Evolutionary conservation across 1,284 basidiomycete genomes (phyloP).

Genomic region (Tilletia indica): DNA sequence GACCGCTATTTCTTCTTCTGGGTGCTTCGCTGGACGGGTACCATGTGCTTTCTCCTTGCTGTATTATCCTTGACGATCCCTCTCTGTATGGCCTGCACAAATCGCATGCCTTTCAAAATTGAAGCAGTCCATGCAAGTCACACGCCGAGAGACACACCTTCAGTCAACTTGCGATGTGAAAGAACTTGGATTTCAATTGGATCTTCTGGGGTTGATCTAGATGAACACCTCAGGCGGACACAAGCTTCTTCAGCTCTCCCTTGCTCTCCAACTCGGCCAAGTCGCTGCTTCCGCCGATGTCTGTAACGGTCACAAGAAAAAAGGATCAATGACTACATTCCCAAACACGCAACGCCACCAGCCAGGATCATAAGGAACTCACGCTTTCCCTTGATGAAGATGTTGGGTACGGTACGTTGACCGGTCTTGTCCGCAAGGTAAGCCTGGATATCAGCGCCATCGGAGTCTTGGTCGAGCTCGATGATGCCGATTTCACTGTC

Average conservation of each 20-base stretch:
- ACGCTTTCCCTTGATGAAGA: constrained; percentile 57
- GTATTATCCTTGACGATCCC: no score
- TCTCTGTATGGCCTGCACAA: no score
- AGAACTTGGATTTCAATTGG: no score
- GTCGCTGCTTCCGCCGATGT: constrained; percentile 56
- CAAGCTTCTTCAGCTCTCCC: constrained; percentile 55
- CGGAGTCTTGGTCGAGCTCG: constrained; percentile 56
- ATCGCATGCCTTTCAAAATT: no score
- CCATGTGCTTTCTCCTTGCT: no score
- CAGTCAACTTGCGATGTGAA: no score
- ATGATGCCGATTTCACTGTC: constrained; percentile 50
- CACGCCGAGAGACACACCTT: no score
- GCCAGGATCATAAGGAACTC: background rate
- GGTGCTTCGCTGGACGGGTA: no score
- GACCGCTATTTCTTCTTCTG: no score
- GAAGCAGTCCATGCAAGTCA: no score
- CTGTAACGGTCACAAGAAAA: constrained; percentile 7
- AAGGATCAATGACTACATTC: background rate
- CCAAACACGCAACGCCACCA: background rate
- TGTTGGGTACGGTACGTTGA: constrained; percentile 58
- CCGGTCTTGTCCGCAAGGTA: constrained; percentile 57
- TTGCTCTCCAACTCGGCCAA: constrained; percentile 39
- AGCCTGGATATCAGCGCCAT: constrained; percentile 52
- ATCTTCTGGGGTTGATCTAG: no score
- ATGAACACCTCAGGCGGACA: constrained; percentile 21